Base-by-base conservation (phyloP, 495 filamentous ascomycete genomes). In the Aspergillus hancockii region DNA sequence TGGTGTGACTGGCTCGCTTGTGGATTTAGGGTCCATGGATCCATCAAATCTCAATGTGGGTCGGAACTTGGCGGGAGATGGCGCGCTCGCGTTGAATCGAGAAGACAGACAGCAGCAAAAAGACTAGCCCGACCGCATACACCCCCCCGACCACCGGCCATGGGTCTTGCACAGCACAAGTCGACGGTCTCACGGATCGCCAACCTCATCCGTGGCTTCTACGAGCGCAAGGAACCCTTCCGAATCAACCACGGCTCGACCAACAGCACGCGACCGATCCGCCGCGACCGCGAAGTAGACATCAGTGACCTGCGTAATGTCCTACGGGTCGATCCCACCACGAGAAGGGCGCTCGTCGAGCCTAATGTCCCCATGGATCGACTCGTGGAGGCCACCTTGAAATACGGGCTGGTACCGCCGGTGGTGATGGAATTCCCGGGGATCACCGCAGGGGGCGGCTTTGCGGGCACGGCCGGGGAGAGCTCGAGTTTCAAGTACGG, bases 211-310 rank as follows among this genome's bases (percentile, higher is more conserved):
- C 75, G 79, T 50, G 52, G 67, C 34, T 83, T 81, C 70, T 85
- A 81, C 68, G 71, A 83, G 16, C 71, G 76, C 19, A 70, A 75
- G 28, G 75, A 84, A 60, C 76, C 80, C 13, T 91, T 87, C 73
- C 82, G 87, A 49, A 89, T 91, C 70, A 82, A 73, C 71, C 88
- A 90, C 75, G 88, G 88, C 55, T 86, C 84, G 0, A 90, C 88
- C 22, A 90, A 90, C 71, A 85, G 77, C 65, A 90, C 87, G n/a
- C 83, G 85, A 9, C 54, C 54, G 8, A 34, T 47, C 19, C 54
- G 54, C 36, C 54, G 41, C 22, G 40, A 36, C 28, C 68, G 73
- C 47, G 73, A 79, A 38, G 75, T 90, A 49, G 85, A 91, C 62
- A 88, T 72, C 16, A 75, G 70, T 57, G 31, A 49, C 45, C 75